These are phyloP conservation scores for Lipomyces starkeyi DNA, from an alignment of 805 yeast genomes.

Conservation along the genomic window DNA sequence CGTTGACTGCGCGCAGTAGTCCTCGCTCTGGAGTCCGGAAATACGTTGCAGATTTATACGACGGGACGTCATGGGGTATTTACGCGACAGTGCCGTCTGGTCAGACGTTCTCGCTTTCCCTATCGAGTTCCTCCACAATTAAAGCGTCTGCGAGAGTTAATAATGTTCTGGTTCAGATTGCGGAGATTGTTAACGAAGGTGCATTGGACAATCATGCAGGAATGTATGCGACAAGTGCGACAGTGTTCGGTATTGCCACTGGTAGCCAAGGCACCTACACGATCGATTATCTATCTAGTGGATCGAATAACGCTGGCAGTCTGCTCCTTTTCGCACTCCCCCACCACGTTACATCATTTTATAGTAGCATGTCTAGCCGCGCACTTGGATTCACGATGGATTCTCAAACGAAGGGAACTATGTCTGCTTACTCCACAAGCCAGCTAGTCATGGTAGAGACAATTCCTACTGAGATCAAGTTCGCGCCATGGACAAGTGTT, in stretches of 20 bases:
- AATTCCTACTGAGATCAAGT: slow-evolving; percentile 53
- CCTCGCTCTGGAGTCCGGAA: slow-evolving; percentile 56
- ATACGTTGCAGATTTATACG: slow-evolving; percentile 60
- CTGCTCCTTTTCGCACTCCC: slow-evolving; percentile 68
- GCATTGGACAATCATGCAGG: slow-evolving; percentile 69
- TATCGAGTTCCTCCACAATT: slow-evolving; percentile 50
- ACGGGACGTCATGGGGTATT: slow-evolving; percentile 68
- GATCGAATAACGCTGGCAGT: slow-evolving; percentile 52
- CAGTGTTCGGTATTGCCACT: slow-evolving; percentile 49
- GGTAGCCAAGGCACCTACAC: slow-evolving; percentile 20
- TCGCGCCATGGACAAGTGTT: slow-evolving; percentile 66
- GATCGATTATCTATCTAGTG: slow-evolving; percentile 23
- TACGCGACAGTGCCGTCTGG: slow-evolving; percentile 55
- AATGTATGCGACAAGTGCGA: slow-evolving; percentile 58
- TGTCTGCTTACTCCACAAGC: slow-evolving; percentile 47
- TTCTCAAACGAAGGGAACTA: slow-evolving; percentile 56
- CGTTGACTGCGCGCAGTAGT: slow-evolving; percentile 51
- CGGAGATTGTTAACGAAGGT: slow-evolving; percentile 53
- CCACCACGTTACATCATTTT: slow-evolving; percentile 61
- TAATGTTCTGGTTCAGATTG: slow-evolving; percentile 65
- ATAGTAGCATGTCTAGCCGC: slow-evolving; percentile 40
- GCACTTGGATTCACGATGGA: slow-evolving; percentile 47
- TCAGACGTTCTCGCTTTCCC: slow-evolving; percentile 42
- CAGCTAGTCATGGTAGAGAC: slow-evolving; percentile 46
- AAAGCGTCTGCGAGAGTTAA: slow-evolving; percentile 53